phyloP scores from a whole-genome alignment of 371 early-diverging fungal genomes.

The Mortierella sp. region DNA sequence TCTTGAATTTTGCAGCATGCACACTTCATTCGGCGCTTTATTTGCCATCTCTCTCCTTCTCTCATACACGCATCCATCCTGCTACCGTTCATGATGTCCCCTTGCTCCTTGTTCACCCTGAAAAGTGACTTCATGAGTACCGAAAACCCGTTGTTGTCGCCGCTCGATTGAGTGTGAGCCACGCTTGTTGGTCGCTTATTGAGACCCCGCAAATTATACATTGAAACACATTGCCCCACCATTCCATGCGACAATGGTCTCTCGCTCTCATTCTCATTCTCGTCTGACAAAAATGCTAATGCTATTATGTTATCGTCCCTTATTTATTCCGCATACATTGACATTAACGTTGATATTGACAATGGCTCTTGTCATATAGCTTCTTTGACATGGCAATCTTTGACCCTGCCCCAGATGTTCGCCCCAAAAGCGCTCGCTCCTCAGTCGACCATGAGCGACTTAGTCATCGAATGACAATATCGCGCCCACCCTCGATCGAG shows the following conservation, averaged over 20 bases:
- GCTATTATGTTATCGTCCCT: background rate
- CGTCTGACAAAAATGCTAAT: background rate
- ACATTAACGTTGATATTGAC: too few relatives aligned
- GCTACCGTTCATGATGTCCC: background rate
- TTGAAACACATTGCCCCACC: background rate
- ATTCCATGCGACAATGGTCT: background rate
- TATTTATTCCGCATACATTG: background rate
- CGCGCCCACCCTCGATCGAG: constrained; percentile 18
- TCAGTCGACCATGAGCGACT: background rate
- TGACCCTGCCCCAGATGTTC: constrained; percentile 21
- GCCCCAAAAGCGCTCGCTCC: constrained; percentile 7
- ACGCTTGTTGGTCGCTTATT: background rate
- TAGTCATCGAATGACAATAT: background rate
- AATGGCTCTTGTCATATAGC: background rate
- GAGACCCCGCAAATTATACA: constrained; percentile 3
- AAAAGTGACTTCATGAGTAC: background rate
- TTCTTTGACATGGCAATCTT: constrained; percentile 9
- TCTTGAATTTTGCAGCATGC: background rate
- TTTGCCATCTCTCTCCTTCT: background rate
- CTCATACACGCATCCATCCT: background rate
- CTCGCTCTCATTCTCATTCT: background rate
- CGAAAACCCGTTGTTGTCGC: constrained; percentile 5
- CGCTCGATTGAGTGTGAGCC: constrained; percentile 1
- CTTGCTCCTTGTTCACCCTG: background rate
- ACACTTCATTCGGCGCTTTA: constrained; percentile 4